Evolutionary conservation across 2,329 filamentous ascomycete species (phyloP).

Genomic region (Beauveria asiatica): DNA sequence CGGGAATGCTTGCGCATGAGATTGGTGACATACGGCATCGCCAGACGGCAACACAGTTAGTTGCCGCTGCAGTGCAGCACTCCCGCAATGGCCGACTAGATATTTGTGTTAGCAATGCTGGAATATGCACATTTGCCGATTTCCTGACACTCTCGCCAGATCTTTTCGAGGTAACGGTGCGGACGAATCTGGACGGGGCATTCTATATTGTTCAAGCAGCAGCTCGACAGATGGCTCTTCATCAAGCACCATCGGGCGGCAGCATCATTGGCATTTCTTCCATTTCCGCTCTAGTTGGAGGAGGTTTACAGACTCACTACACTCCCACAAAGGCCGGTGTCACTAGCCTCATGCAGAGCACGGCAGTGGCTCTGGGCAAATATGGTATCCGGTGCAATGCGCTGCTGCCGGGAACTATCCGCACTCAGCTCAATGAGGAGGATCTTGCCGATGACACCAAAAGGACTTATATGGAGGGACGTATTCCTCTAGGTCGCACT

Average conservation of each 20-base stretch:
- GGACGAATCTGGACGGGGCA: conserved; percentile 79
- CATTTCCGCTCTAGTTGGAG: conserved; percentile 69
- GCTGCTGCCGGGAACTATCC: conserved; percentile 72
- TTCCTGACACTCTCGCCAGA: conserved; percentile 67
- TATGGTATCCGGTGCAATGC: conserved; percentile 77
- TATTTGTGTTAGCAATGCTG: conserved; percentile 82
- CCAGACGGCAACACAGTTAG: conserved; percentile 59
- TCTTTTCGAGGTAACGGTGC: conserved; percentile 62
- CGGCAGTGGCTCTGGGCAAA: conserved; percentile 67
- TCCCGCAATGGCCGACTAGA: conserved; percentile 53
- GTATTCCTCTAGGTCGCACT: conserved; percentile 71
- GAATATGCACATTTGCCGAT: conserved; percentile 80
- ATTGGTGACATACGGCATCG: conserved; percentile 71
- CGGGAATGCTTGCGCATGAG: conserved; percentile 41
- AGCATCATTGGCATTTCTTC: conserved; percentile 71
- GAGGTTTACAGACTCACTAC: conserved; percentile 73
- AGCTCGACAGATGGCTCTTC: conserved; percentile 67
- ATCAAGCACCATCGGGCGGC: conserved; percentile 57
- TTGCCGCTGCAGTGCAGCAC: conserved; percentile 53
- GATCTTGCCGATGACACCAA: conserved; percentile 69
- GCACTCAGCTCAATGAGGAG: conserved; percentile 76
- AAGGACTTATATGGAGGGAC: conserved; percentile 67
- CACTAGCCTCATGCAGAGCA: conserved; percentile 72
- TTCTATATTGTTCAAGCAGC: conserved; percentile 83
- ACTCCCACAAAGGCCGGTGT: conserved; percentile 84